phyloP scores from a whole-genome alignment of 148 eudicot genomes.

The Vaccinium vitisidaea region DNA sequence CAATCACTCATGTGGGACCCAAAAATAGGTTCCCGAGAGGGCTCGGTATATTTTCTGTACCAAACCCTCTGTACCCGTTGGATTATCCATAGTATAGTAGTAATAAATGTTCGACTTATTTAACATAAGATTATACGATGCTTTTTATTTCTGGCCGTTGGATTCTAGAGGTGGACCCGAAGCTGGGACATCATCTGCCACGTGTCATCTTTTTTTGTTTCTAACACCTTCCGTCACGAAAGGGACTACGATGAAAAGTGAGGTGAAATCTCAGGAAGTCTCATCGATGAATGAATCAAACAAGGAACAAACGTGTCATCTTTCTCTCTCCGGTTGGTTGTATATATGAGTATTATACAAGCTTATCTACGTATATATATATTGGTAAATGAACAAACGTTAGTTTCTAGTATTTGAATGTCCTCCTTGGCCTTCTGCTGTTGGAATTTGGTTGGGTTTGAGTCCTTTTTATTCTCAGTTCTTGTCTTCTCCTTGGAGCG shows the following conservation, averaged over 20 bases:
- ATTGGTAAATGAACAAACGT: not conserved
- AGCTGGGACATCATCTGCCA: not conserved
- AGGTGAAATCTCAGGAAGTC: not conserved
- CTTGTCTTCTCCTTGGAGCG: not conserved
- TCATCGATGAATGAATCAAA: not conserved
- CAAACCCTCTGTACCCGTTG: too few relatives aligned
- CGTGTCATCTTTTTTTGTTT: not conserved
- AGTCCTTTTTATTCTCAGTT: not conserved
- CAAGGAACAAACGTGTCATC: too few relatives aligned
- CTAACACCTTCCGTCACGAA: not conserved
- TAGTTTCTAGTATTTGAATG: not conserved
- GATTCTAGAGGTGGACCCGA: not conserved
- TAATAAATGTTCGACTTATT: too few relatives aligned
- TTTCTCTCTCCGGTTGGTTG: not conserved
- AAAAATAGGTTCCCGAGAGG: too few relatives aligned
- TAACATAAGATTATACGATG: not conserved
- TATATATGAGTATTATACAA: not conserved
- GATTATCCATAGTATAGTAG: too few relatives aligned
- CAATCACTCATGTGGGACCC: too few relatives aligned
- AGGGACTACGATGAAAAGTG: not conserved
- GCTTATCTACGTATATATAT: not conserved
- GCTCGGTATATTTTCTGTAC: too few relatives aligned
- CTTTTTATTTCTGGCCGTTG: not conserved
- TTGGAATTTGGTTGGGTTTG: slow-evolving; percentile 1
- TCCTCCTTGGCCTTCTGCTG: not conserved